phyloP scores from a whole-genome alignment of 176 grass and related monocot species.

The Guadua angustifolia region DNA sequence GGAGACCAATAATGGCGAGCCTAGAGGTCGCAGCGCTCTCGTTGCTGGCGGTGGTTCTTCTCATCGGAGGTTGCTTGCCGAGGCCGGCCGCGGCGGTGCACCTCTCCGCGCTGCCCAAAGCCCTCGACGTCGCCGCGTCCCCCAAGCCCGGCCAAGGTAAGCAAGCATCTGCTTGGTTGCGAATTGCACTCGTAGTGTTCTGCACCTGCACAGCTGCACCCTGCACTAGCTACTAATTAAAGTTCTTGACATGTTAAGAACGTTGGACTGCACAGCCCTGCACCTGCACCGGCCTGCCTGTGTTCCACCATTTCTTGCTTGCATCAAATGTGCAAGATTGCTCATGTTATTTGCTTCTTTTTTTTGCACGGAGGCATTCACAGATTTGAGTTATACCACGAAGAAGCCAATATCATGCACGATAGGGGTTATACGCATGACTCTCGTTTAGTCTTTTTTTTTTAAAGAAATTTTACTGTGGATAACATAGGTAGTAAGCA shows the following conservation, averaged over 20 bases:
- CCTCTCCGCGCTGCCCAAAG: slow-evolving; percentile 56
- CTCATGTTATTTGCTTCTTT: not conserved
- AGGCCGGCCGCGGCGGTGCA: slow-evolving; percentile 41
- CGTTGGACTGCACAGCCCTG: not conserved
- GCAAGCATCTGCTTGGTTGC: not conserved
- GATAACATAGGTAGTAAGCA: too few species aligned
- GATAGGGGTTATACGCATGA: too few species aligned
- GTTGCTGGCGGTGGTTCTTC: slow-evolving; percentile 33
- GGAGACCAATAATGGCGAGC: slow-evolving; percentile 12
- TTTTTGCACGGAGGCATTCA: not conserved
- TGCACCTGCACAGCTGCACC: not conserved
- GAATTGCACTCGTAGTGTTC: too few species aligned
- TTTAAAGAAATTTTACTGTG: too few species aligned
- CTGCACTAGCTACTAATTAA: not conserved
- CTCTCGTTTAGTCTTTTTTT: too few species aligned
- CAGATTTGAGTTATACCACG: too few species aligned
- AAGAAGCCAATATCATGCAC: not conserved
- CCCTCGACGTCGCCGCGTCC: slow-evolving; percentile 59
- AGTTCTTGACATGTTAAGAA: not conserved
- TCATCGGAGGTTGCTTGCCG: slow-evolving; percentile 42
- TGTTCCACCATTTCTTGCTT: not conserved
- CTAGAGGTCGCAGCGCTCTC: not conserved
- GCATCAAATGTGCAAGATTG: not conserved
- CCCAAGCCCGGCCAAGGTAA: slow-evolving; percentile 56
- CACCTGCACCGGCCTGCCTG: not conserved